These are phyloP conservation scores for Ceratocystis papillata DNA, from an alignment of 2,329 filamentous ascomycete genomes.

Conservation along the genomic window DNA sequence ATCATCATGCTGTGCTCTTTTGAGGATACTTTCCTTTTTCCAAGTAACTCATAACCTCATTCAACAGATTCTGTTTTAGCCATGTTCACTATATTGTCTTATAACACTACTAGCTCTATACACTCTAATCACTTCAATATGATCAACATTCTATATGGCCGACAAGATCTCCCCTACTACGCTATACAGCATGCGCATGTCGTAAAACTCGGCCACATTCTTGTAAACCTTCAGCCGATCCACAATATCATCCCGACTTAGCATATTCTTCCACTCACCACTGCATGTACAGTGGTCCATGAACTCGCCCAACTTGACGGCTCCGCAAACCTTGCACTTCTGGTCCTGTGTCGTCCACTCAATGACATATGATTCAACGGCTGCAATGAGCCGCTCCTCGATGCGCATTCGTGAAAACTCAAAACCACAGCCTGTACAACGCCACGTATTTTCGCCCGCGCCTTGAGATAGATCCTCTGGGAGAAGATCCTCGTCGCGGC, in stretches of 20 bases:
- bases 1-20: too few relatives aligned
- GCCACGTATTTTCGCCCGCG: constrained; percentile 47
- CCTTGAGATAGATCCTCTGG: constrained; percentile 36
- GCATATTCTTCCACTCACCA: constrained; percentile 67
- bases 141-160: constrained; percentile 32
- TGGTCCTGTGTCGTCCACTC: constrained; percentile 86
- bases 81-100: neutral
- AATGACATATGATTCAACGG: constrained; percentile 62
- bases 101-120: neutral
- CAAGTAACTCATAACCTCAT: too few relatives aligned
- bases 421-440: constrained; percentile 62
- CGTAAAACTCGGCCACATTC: constrained; percentile 68
- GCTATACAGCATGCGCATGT: constrained; percentile 65
- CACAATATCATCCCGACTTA: constrained; percentile 55
- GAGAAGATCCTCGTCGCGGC: constrained; percentile 73
- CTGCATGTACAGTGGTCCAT: constrained; percentile 95
- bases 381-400: constrained; percentile 69
- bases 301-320: constrained; percentile 78
- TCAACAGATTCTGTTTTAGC: too few relatives aligned
- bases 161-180: constrained; percentile 56
- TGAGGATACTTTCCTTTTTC: too few relatives aligned
- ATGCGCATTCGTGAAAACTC: constrained; percentile 69
- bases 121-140: neutral
- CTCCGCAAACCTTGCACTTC: constrained; percentile 61
- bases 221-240: constrained; percentile 57